Conservation (phyloP, 129 eudicot species). For the Flaveria trinervia region DNA sequence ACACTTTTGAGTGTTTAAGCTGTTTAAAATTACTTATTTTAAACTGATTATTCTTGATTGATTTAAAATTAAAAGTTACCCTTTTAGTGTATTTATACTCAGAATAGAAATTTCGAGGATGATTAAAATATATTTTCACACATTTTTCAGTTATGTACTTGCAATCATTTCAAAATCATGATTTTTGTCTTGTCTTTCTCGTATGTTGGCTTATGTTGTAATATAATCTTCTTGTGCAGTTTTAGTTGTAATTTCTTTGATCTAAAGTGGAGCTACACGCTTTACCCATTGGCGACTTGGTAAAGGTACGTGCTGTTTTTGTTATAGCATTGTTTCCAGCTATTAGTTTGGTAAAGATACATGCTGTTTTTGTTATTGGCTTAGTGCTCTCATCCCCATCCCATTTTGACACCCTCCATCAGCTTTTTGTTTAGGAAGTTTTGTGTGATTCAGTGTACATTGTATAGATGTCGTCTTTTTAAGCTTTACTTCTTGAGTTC, state of each 20-base stretch:
- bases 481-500: background rate
- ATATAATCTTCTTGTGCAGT: constrained; percentile 16
- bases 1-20: background rate
- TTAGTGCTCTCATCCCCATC: background rate
- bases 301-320: background rate
- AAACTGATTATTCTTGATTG: background rate
- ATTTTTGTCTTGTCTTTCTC: background rate
- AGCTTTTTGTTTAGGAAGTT: constrained; percentile 6
- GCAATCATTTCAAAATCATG: background rate
- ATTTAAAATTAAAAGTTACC: background rate
- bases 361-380: constrained; percentile 2
- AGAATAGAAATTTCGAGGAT: background rate
- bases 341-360: background rate
- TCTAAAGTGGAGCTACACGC: constrained; percentile 14
- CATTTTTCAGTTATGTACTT: background rate
- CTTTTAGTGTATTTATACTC: background rate
- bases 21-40: background rate
- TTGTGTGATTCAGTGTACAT: constrained; percentile 5
- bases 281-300: background rate
- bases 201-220: background rate
- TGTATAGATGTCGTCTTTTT: constrained; percentile 21
- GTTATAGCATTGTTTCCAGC: background rate
- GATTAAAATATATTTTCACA: background rate
- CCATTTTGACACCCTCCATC: constrained; percentile 3
- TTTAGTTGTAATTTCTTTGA: constrained; percentile 19